phyloP scores from a whole-genome alignment of 176 grass and related monocot species.

The Olyra latifolia region DNA sequence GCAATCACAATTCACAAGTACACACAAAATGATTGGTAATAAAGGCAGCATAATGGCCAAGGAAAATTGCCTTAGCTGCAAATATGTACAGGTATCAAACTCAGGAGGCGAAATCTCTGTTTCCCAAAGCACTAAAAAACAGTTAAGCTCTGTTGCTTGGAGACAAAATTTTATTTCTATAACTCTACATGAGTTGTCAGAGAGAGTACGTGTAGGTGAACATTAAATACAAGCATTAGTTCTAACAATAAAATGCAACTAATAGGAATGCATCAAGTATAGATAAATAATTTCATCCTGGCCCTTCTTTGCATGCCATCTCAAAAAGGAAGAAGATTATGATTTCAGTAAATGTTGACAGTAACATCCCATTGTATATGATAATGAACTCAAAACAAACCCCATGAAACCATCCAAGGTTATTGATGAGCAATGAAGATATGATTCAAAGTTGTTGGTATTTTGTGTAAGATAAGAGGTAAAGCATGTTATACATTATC shows the following conservation, averaged over 20 bases:
- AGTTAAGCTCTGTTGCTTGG: neutral
- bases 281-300: neutral
- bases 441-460: neutral
- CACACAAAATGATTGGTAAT: neutral
- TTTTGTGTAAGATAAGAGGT: neutral
- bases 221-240: slow-evolving; percentile 9
- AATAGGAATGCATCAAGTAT: neutral
- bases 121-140: neutral
- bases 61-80: neutral
- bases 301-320: neutral
- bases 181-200: neutral
- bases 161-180: neutral
- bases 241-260: slow-evolving; percentile 6
- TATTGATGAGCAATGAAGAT: neutral
- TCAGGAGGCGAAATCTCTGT: neutral
- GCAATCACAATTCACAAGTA: neutral
- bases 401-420: neutral
- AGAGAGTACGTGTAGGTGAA: neutral
- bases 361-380: neutral
- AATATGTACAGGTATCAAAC: slow-evolving; percentile 1
- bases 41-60: neutral
- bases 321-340: neutral
- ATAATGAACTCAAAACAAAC: neutral
- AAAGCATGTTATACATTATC: neutral
- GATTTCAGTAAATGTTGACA: neutral